Conservation (phyloP, 208 protist species). For the Tetramitus jugosus region DNA sequence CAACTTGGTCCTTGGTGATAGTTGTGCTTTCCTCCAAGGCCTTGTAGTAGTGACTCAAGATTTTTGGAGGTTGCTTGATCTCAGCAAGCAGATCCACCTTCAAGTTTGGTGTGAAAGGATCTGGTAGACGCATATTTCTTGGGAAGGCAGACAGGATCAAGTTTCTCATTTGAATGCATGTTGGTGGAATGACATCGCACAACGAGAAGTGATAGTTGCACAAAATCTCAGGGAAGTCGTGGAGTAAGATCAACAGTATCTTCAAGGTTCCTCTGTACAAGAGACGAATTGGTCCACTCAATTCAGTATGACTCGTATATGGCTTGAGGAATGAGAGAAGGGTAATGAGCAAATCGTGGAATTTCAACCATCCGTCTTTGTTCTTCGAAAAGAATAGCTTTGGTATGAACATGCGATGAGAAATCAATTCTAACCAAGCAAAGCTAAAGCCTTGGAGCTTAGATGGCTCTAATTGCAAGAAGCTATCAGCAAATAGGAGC, state of each 20-base stretch:
- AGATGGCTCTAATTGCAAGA: slow-evolving; percentile 73
- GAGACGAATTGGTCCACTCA: slow-evolving; percentile 52
- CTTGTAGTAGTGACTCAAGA: slow-evolving; percentile 49
- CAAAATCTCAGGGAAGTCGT: slow-evolving; percentile 98
- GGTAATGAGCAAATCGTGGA: slow-evolving; percentile 48
- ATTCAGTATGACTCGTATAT: slow-evolving; percentile 43
- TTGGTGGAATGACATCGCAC: slow-evolving; percentile 82
- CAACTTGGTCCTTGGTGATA: slow-evolving; percentile 60
- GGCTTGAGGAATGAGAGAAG: slow-evolving; percentile 68
- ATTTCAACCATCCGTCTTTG: slow-evolving; percentile 37
- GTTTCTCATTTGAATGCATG: slow-evolving; percentile 96
- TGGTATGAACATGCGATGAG: slow-evolving; percentile 92
- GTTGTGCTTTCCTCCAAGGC: slow-evolving; percentile 42
- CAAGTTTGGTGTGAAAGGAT: slow-evolving; percentile 75
- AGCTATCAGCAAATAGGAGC: slow-evolving; percentile 64
- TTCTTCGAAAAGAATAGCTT: slow-evolving; percentile 67
- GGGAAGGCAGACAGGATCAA: slow-evolving; percentile 94
- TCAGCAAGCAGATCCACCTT: slow-evolving; percentile 76
- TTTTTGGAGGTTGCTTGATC: slow-evolving; percentile 53
- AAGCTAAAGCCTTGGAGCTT: slow-evolving; percentile 93
- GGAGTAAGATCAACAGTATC: slow-evolving; percentile 80
- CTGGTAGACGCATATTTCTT: slow-evolving; percentile 83
- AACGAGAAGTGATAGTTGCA: slow-evolving; percentile 93
- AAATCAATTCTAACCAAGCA: slow-evolving; percentile 95
- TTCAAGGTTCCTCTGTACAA: slow-evolving; percentile 72